Percentiles rank a stretch among this genome's conserved stretches.
Evolutionary conservation across 352 stramenopile species (phyloP).

Genomic region (Phytopythium chamaehyphon): DNA sequence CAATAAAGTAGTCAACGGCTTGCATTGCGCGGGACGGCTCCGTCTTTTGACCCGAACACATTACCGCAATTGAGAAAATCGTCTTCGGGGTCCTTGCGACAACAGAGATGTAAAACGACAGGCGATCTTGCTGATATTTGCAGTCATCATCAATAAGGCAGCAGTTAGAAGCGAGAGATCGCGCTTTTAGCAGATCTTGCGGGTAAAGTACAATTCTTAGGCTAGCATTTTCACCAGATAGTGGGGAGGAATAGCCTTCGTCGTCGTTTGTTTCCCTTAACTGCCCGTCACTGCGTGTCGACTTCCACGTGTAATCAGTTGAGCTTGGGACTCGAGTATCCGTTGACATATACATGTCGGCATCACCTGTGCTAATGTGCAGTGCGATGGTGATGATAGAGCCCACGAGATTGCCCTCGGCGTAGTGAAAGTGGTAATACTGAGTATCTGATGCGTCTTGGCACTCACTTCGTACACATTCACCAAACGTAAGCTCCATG

Average conservation of each 20-base stretch:
- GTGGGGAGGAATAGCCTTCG: neutral
- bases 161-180: neutral
- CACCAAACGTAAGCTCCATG: conserved; percentile 46
- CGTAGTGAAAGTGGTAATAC: conserved; percentile 64
- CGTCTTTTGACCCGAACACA: conserved; percentile 62
- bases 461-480: conserved; percentile 27
- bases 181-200: conserved; percentile 27
- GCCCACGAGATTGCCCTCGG: conserved; percentile 10
- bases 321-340: conserved; percentile 59
- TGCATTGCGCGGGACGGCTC: conserved; percentile 50
- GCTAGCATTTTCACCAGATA: conserved; percentile 14
- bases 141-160: neutral
- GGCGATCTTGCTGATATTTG: neutral
- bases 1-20: conserved; percentile 64
- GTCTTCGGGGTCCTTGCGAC: conserved; percentile 33
- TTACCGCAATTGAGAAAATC: conserved; percentile 44
- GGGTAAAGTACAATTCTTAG: conserved; percentile 55
- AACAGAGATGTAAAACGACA: conserved; percentile 59
- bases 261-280: neutral
- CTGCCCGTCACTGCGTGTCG: conserved; percentile 13
- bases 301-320: conserved; percentile 72
- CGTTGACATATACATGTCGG: conserved; percentile 64
- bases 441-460: conserved; percentile 13
- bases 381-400: conserved; percentile 65
- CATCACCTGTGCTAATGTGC: conserved; percentile 35